These are phyloP conservation scores for Dendrobium nobile DNA, from an alignment of 106 monocot genomes.

Conservation along the genomic window DNA sequence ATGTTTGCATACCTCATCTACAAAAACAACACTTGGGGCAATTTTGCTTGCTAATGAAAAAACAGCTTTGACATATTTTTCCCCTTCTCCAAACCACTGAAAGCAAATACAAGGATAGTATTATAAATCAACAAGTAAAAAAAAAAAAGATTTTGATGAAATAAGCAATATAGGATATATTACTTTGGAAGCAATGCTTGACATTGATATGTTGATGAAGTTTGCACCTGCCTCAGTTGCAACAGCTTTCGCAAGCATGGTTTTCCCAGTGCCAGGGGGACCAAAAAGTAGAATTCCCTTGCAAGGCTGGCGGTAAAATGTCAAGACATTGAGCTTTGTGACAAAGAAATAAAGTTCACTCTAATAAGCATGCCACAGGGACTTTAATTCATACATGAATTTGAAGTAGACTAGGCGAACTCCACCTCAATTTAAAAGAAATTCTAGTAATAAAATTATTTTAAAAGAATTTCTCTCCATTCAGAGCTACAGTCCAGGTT, in stretches of 20 bases:
- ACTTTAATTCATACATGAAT: background rate
- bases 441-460: background rate
- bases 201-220: conserved; percentile 99
- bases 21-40: conserved; percentile 95
- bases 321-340: background rate
- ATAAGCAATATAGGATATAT: background rate
- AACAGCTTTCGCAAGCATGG: conserved; percentile 99
- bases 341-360: background rate
- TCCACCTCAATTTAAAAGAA: background rate
- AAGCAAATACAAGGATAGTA: conserved; percentile 5
- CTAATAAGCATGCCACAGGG: background rate
- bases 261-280: conserved; percentile 98
- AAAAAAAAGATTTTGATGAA: background rate
- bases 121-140: background rate
- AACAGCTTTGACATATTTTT: conserved; percentile 98
- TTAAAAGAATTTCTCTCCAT: too few species aligned
- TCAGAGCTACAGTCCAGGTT: background rate
- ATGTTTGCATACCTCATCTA: conserved; percentile 76
- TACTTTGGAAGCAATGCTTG: conserved; percentile 98
- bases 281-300: conserved; percentile 98
- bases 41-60: conserved; percentile 98
- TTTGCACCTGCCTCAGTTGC: conserved; percentile 98
- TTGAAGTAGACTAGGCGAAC: background rate
- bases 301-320: conserved; percentile 60
- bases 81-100: conserved; percentile 99